These are phyloP conservation scores for Salix viminalis DNA, from an alignment of 345 rosid species.

Conservation along the genomic window DNA sequence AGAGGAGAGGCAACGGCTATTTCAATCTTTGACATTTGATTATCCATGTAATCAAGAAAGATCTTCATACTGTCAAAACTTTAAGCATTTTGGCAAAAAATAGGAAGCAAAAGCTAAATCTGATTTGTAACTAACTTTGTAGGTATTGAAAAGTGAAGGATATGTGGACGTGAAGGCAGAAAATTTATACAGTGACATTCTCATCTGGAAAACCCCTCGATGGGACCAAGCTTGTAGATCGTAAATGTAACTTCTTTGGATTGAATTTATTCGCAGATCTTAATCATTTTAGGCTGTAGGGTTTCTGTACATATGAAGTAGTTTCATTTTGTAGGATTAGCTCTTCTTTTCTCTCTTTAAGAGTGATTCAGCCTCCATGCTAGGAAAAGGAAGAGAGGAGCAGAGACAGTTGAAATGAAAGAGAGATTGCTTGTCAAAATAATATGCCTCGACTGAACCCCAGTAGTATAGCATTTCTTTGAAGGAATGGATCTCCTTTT, in stretches of 20 bases:
- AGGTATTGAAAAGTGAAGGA: constrained; percentile 69
- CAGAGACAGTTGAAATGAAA: not conserved
- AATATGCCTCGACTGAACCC: too few relatives aligned
- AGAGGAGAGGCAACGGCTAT: not conserved
- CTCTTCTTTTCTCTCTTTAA: not conserved
- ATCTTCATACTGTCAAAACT: not conserved
- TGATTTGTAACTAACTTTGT: constrained; percentile 13
- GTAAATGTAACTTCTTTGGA: not conserved
- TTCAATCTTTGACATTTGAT: not conserved
- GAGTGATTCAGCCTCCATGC: too few relatives aligned
- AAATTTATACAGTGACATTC: constrained; percentile 48
- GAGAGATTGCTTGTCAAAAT: too few relatives aligned
- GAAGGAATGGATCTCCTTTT: too few relatives aligned
- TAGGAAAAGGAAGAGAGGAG: not conserved
- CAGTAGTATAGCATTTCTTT: too few relatives aligned
- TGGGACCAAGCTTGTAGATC: constrained; percentile 15
- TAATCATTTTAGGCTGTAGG: not conserved
- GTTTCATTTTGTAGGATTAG: not conserved
- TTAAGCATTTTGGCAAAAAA: not conserved
- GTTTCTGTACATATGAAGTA: not conserved
- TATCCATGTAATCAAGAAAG: not conserved
- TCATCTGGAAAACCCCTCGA: constrained; percentile 29
- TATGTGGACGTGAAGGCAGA: constrained; percentile 60
- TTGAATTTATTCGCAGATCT: too few relatives aligned
- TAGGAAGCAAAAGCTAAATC: constrained; percentile 6